phyloP scores from a whole-genome alignment of 169 alveolate species.

The Plasmodium falciparum region DNA sequence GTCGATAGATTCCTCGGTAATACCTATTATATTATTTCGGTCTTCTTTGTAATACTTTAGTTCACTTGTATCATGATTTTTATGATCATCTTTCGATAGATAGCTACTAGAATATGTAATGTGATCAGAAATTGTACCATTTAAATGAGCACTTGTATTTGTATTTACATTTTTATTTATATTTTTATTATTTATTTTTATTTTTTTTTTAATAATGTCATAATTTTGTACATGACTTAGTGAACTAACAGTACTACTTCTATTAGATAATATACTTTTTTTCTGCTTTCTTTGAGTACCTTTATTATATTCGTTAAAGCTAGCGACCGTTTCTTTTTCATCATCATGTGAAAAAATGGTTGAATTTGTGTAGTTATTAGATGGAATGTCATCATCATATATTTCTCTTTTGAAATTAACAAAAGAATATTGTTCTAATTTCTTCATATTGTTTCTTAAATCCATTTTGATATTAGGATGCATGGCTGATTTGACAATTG shows the following conservation, averaged over 20 bases:
- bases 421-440: conserved; percentile 14
- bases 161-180: too few species aligned
- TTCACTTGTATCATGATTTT: background rate
- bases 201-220: background rate
- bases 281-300: background rate
- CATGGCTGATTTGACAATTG: conserved; percentile 45
- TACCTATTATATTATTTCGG: conserved; percentile 16
- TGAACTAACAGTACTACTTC: background rate
- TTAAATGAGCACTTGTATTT: background rate
- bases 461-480: conserved; percentile 57
- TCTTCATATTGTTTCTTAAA: conserved; percentile 26
- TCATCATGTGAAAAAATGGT: conserved; percentile 16
- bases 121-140: background rate
- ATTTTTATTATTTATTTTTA: background rate
- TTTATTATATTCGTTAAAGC: conserved; percentile 24
- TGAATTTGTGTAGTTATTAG: conserved; percentile 17
- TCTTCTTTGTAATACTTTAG: background rate
- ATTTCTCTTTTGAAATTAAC: conserved; percentile 57
- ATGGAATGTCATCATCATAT: conserved; percentile 29
- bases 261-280: conserved; percentile 5
- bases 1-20: background rate
- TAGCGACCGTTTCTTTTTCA: conserved; percentile 29
- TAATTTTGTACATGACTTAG: background rate
- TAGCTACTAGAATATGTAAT: background rate
- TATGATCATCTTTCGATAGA: background rate